Evolutionary conservation across 306 rosid species (phyloP).

Genomic region (barrel medic (Medicago truncatula)): DNA sequence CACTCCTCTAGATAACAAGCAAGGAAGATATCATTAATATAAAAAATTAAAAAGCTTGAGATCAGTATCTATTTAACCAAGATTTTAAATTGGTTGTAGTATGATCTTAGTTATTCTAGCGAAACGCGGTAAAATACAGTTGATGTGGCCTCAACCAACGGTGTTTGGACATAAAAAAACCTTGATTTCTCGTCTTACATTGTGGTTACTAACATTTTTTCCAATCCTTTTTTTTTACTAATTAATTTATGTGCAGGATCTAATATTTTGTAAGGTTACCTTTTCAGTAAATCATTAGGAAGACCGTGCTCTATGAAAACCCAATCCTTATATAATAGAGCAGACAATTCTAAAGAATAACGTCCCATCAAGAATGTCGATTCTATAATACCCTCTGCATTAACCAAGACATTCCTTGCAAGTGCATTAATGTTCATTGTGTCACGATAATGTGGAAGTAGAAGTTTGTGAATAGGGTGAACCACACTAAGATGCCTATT

Average conservation of each 20-base stretch:
- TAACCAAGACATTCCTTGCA: slow-evolving; percentile 43
- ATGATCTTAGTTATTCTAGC: no score
- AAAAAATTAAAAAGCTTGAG: neutral
- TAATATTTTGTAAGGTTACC: slow-evolving; percentile 28
- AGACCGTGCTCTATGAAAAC: slow-evolving; percentile 44
- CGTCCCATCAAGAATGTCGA: slow-evolving; percentile 43
- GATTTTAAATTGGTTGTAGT: no score
- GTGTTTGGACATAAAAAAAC: no score
- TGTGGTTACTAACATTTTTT: no score
- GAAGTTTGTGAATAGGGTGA: slow-evolving; percentile 48
- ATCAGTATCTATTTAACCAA: neutral
- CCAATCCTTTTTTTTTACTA: no score
- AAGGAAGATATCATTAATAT: slow-evolving; percentile 8
- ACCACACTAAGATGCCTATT: slow-evolving; percentile 51
- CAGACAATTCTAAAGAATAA: slow-evolving; percentile 45
- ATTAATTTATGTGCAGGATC: neutral
- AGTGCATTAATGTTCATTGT: slow-evolving; percentile 51
- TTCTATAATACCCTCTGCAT: slow-evolving; percentile 50
- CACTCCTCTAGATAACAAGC: slow-evolving; percentile 50
- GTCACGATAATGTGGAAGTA: slow-evolving; percentile 50
- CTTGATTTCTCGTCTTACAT: no score
- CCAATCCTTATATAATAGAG: slow-evolving; percentile 48
- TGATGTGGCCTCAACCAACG: neutral
- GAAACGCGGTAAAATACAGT: no score
- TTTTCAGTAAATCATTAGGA: slow-evolving; percentile 48